Conservation (phyloP, 2,329 filamentous ascomycete genomes). For the Calonectria montana region DNA sequence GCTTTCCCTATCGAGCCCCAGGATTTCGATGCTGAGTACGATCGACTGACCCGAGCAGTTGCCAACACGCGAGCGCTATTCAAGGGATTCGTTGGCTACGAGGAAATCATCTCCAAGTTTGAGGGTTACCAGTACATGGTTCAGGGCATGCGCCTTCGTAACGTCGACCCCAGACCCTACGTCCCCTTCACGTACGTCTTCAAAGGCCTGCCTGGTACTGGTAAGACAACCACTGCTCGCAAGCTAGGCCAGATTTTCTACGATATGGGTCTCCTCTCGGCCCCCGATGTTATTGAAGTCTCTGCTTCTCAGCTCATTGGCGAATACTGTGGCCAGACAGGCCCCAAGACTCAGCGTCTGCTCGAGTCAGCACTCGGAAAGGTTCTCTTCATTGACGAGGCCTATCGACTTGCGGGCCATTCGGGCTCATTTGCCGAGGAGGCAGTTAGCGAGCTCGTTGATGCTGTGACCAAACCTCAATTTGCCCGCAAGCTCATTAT, state of each 20-base stretch:
- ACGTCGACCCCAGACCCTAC: conserved; percentile 62
- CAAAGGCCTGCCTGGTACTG: conserved; percentile 72
- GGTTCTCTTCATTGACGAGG: conserved; percentile 79
- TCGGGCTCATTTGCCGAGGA: conserved; percentile 68
- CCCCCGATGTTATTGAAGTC: conserved; percentile 70
- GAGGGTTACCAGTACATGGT: conserved; percentile 67
- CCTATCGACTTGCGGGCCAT: conserved; percentile 67
- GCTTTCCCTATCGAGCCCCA: conserved; percentile 45
- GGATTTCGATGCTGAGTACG: conserved; percentile 70
- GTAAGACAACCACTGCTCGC: conserved; percentile 76
- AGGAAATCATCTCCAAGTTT: conserved; percentile 65
- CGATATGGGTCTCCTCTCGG: conserved; percentile 75
- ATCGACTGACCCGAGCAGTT: conserved; percentile 54
- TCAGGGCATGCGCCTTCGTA: conserved; percentile 60
- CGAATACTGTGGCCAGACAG: conserved; percentile 75
- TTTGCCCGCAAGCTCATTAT: conserved; percentile 71
- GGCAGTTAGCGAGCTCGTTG: conserved; percentile 63
- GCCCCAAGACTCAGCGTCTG: conserved; percentile 69
- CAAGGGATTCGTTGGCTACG: conserved; percentile 69
- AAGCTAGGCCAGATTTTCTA: conserved; percentile 81
- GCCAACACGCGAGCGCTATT: conserved; percentile 66
- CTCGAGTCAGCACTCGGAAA: conserved; percentile 73
- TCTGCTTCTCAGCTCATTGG: conserved; percentile 77
- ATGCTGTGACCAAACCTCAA: conserved; percentile 63
- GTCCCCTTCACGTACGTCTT: conserved; percentile 77